A percentile compares a stretch with the other conserved stretches of the same genome.
Evolutionary conservation across 2,329 filamentous ascomycete species (phyloP).

Genomic region (Claviceps paspali): DNA sequence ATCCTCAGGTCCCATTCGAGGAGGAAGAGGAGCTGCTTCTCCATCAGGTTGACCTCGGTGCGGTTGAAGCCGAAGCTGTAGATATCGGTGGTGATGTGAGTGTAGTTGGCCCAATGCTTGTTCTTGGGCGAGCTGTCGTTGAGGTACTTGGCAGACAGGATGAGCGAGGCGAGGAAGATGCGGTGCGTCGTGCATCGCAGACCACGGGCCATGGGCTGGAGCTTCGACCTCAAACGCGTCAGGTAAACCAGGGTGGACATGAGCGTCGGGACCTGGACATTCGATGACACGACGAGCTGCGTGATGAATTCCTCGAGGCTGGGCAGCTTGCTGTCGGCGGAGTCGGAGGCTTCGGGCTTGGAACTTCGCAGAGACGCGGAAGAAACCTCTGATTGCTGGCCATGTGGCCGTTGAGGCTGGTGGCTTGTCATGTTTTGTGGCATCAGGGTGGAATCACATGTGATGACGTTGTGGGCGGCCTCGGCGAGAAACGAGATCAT

Average conservation of each 20-base stretch:
- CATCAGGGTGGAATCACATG: constrained; percentile 53
- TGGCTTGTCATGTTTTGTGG: constrained; percentile 23
- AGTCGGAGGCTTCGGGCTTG: constrained; percentile 30
- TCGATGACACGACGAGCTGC: constrained; percentile 78
- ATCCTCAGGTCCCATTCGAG: constrained; percentile 91
- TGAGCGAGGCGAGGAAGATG: constrained; percentile 84
- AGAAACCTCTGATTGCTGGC: constrained; percentile 15
- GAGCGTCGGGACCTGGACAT: constrained; percentile 91
- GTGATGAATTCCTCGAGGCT: constrained; percentile 83
- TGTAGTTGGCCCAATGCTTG: constrained; percentile 99
- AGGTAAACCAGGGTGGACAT: constrained; percentile 97
- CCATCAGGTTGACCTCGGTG: constrained; percentile 97
- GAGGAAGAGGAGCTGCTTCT: constrained; percentile 92
- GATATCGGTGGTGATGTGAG: constrained; percentile 49
- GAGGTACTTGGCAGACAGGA: constrained; percentile 85
- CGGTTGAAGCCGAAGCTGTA: constrained; percentile 77
- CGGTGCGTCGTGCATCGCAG: constrained; percentile 93
- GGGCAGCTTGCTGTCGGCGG: constrained; percentile 46
- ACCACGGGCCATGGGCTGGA: constrained; percentile 89
- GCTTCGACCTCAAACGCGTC: constrained; percentile 61
- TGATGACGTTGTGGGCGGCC: constrained; percentile 63
- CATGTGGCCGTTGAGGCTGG: neutral
- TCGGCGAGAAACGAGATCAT: constrained; percentile 68
- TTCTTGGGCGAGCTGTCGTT: constrained; percentile 99
- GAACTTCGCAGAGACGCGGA: constrained; percentile 37